Evolutionary conservation across 176 grass and related monocot genomes (phyloP).

Genomic region (Miscanthus lutarioriparius): DNA sequence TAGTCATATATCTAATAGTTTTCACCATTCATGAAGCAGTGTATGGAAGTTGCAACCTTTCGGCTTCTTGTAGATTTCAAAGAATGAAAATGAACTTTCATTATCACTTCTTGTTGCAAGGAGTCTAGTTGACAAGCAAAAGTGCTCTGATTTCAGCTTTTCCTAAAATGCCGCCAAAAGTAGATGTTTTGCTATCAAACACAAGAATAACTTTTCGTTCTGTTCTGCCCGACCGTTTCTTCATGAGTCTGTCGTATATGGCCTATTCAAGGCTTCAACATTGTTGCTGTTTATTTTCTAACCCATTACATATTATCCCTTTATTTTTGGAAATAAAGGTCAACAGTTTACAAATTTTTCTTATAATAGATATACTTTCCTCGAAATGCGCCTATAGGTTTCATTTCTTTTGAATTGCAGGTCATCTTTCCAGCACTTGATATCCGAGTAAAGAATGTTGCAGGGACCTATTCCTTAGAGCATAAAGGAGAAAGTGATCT

Average conservation of each 20-base stretch:
- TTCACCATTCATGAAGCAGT: constrained; percentile 5
- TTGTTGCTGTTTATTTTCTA: constrained; percentile 16
- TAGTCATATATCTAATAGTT: constrained; percentile 16
- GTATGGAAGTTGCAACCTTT: constrained; percentile 9
- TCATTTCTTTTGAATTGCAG: constrained; percentile 46
- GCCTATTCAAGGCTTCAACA: background rate
- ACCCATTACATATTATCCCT: background rate
- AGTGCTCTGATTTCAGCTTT: background rate
- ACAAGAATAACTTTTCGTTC: background rate
- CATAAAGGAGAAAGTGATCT: constrained; percentile 88
- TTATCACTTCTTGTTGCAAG: background rate
- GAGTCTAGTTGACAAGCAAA: constrained; percentile 23
- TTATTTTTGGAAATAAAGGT: background rate
- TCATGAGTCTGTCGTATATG: background rate
- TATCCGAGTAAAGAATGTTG: constrained; percentile 91
- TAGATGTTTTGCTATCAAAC: constrained; percentile 10
- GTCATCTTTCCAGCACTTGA: constrained; percentile 99
- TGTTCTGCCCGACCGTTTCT: constrained; percentile 22
- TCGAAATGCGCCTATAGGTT: constrained; percentile 1
- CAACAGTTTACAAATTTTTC: background rate
- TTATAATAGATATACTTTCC: background rate
- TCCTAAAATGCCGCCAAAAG: constrained; percentile 21
- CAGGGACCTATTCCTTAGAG: constrained; percentile 88
- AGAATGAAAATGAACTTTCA: constrained; percentile 6
- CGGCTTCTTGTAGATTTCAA: background rate